Base-by-base conservation (phyloP, 2,329 filamentous ascomycete species). In the Alternaria rosae region DNA sequence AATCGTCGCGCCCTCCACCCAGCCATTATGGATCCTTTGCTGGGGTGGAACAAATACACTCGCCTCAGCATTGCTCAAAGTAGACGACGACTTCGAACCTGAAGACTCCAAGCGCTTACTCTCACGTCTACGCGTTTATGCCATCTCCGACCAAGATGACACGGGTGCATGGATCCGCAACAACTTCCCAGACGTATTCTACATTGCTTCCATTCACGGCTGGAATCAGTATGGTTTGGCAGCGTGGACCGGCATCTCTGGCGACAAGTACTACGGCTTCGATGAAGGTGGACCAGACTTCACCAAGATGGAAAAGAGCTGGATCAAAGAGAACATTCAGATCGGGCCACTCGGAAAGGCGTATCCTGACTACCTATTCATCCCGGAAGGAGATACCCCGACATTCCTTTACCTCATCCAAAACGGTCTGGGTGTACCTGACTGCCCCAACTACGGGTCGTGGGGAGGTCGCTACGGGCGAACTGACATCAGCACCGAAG, bases 101-200 rank as follows among this genome's bases (percentile, higher is more conserved):
- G 76, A 78, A 54, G 76, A 78, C 55, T 71, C 76, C 6, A 69
- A 69, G 25, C 74, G 76, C 12, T 67, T 78, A 2, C 64, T 76
- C 17, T 77, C 76, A 2, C 71, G 76, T 11, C 43, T 79, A 3
- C 72, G 77, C 3, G 71, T 79, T 4, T 79, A 79, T 28, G 76
- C 86, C 35, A 87, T 88, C 57, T 87, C 85, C 7, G 87, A 88
- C 64, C 86, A 88, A 65, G 86, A 88, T 62, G 83, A 89, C 62
- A 83, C 84, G 0, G 86, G 85, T 0, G 74, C 81, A 0, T 88
- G 86, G 86, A 84, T 89, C 35, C 82, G 86, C 15, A 75, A 79
- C 47, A 81, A 80, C 3, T 88, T 83, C 61, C 85, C 87, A 0
- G 82, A 85, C 25, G 70, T 88, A 7, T 84, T 86, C 66, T 88